Evolutionary conservation across 345 rosid genomes (phyloP), one percentile per base, ranked within the genome.

Genomic region (Raphanus sativus): DNA sequence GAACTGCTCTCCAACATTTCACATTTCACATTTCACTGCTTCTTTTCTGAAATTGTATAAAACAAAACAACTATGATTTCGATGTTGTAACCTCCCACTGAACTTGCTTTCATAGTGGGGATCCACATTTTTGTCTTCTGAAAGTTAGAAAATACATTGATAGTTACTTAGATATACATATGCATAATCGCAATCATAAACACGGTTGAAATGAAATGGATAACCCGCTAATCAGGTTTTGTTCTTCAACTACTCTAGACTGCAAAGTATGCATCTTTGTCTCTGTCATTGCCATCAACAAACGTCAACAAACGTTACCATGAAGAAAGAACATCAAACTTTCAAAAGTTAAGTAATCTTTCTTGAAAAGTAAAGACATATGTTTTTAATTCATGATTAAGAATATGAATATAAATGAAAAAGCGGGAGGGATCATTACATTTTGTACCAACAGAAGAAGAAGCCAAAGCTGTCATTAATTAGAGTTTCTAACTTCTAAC

Each of bases 271-370:
- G 28, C 65, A 50, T 73, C 34, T 79, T 62, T 74, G 25, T 45
- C 55, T 61, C 62, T 63, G 75, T 79, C 71, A 63, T 54, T 62
- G 65, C 48, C 78, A 69, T 42, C 79, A 74, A 69, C 75, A 74
- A 69, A 80, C 82, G 71, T 74, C 79, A 74, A 69, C 75, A 74
- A 69, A 80, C 82, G 75, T 74, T 74, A 80, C 70, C 71, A 74
- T 74, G 82, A 80, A 74, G 71, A 74, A 69, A 75, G 75, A 79
- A 73, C 82, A 73, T 78, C 61, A 67, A 78, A 73, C 77, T 78
- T 78, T 78, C 50, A 67, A 78, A 67, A 73, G 81, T 36, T 34
- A 13, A 33, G 69, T 59, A 62, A 73, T 67, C 55, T 50, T 77
- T 73, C 65, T 73, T 50, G 3, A 61, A 78, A 78, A 73, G 81